Percentiles rank a stretch among this genome's conserved stretches.
Evolutionary conservation across 2,329 filamentous ascomycete genomes (phyloP).

Genomic region (Verticillium isaacii): DNA sequence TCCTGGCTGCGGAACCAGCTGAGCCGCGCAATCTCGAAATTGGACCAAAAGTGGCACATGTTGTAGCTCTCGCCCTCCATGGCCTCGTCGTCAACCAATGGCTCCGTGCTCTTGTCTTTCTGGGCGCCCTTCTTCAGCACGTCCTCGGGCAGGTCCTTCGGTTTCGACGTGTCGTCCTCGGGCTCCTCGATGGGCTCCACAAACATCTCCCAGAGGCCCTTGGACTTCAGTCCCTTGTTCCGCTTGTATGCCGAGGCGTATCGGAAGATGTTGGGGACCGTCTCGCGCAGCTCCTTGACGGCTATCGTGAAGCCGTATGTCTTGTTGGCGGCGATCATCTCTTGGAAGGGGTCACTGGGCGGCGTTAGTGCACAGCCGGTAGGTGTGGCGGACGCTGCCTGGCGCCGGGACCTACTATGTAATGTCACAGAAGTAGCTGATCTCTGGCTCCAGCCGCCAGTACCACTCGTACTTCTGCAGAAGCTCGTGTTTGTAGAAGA

Average conservation of each 20-base stretch:
- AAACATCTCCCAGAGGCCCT: slow-evolving; percentile 99
- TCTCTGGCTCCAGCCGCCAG: slow-evolving; percentile 97
- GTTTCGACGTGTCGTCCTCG: slow-evolving; percentile 52
- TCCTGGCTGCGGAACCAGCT: slow-evolving; percentile 97
- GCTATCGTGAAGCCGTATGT: slow-evolving; percentile 99
- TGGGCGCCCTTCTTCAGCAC: slow-evolving; percentile 72
- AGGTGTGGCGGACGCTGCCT: no score
- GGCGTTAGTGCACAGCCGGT: slow-evolving; percentile 7
- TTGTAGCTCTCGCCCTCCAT: slow-evolving; percentile 99
- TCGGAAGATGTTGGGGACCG: slow-evolving; percentile 96
- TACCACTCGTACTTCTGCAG: slow-evolving; percentile 99
- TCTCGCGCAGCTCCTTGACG: slow-evolving; percentile 95
- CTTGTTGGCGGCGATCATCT: slow-evolving; percentile 93
- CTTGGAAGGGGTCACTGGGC: slow-evolving; percentile 81
- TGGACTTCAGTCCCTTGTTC: slow-evolving; percentile 80
- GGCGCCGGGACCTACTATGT: slow-evolving; percentile 65
- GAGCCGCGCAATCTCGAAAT: slow-evolving; percentile 94
- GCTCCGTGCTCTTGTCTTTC: slow-evolving; percentile 60
- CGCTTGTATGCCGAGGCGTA: slow-evolving; percentile 98
- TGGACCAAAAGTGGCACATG: slow-evolving; percentile 99
- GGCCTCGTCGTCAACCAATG: slow-evolving; percentile 79
- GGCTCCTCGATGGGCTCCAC: slow-evolving; percentile 68
- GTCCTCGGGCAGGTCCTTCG: slow-evolving; percentile 71
- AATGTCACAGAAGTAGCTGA: slow-evolving; percentile 99
- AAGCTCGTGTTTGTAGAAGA: slow-evolving; percentile 96